Evolutionary conservation across 202 grass and related monocot species (phyloP).

Genomic region (Dendrocalamus latiflorus): DNA sequence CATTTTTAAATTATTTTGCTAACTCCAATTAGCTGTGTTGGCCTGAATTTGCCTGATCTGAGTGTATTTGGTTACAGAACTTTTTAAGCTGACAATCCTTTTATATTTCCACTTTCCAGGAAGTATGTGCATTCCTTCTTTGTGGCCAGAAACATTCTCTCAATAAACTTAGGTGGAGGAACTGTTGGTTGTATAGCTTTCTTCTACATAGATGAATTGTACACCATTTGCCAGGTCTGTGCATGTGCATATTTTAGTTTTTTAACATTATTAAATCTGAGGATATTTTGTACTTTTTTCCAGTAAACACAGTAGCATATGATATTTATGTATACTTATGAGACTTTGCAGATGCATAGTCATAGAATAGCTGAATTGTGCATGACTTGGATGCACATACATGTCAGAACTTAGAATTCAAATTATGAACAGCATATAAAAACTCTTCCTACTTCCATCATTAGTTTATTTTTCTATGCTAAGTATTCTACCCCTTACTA

Average conservation of each 20-base stretch:
- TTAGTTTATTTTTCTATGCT: neutral
- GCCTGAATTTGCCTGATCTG: neutral
- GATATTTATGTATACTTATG: slow-evolving; percentile 7
- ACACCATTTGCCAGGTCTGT: slow-evolving; percentile 58
- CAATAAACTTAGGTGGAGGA: slow-evolving; percentile 41
- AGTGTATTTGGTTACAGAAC: slow-evolving; percentile 8
- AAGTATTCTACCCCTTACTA: neutral
- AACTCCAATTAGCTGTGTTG: neutral
- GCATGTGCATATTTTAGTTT: slow-evolving; percentile 6
- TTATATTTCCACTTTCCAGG: slow-evolving; percentile 41
- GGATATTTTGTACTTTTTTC: neutral
- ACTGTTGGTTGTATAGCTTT: slow-evolving; percentile 40
- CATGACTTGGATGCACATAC: slow-evolving; percentile 19
- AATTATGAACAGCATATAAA: slow-evolving; percentile 5
- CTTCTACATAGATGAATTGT: slow-evolving; percentile 63
- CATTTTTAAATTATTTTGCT: neutral
- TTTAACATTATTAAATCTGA: slow-evolving; percentile 14
- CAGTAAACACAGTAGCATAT: neutral
- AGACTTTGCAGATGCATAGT: neutral
- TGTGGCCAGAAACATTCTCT: slow-evolving; percentile 41
- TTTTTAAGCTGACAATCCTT: slow-evolving; percentile 17
- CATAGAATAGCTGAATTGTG: neutral
- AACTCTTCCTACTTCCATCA: neutral
- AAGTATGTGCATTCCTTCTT: slow-evolving; percentile 51
- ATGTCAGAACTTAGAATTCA: neutral